These are phyloP conservation scores for Hagleromyces aurorensis DNA, from an alignment of 805 yeast species.

Conservation along the genomic window DNA sequence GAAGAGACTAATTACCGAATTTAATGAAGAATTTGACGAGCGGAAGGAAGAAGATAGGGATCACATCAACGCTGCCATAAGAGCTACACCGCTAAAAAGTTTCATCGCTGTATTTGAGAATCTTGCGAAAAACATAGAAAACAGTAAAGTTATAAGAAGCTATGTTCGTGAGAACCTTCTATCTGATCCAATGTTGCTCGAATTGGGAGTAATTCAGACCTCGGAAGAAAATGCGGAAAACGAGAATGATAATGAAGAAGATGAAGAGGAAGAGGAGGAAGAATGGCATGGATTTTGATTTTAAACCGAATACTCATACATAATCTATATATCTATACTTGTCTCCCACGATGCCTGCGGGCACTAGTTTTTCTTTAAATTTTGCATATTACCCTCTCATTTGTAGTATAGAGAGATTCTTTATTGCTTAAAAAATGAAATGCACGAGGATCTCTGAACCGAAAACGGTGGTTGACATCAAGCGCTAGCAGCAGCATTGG, in stretches of 20 bases:
- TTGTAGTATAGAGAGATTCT: no score
- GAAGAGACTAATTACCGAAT: constrained; percentile 49
- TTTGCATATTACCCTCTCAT: no score
- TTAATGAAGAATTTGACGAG: constrained; percentile 40
- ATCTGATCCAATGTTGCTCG: constrained; percentile 50
- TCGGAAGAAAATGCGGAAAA: constrained; percentile 21
- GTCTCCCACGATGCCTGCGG: background rate
- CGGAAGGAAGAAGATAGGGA: constrained; percentile 34
- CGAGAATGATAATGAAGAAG: constrained; percentile 27
- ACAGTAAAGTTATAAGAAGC: constrained; percentile 55
- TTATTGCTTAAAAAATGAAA: no score
- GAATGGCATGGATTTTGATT: constrained; percentile 38
- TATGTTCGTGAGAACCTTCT: constrained; percentile 61
- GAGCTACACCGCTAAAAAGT: constrained; percentile 42
- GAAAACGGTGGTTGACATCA: no score
- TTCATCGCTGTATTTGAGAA: constrained; percentile 55
- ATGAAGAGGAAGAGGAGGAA: constrained; percentile 27
- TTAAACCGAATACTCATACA: background rate
- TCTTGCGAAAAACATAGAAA: constrained; percentile 40
- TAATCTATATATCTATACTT: no score
- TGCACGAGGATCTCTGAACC: no score
- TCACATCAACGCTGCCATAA: constrained; percentile 21
- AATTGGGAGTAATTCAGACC: constrained; percentile 49
- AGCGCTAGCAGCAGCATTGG: no score
- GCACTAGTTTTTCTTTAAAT: constrained; percentile 1